Base-by-base conservation (phyloP, 2,329 filamentous ascomycete genomes). In the Clonostachys chloroleuca region DNA sequence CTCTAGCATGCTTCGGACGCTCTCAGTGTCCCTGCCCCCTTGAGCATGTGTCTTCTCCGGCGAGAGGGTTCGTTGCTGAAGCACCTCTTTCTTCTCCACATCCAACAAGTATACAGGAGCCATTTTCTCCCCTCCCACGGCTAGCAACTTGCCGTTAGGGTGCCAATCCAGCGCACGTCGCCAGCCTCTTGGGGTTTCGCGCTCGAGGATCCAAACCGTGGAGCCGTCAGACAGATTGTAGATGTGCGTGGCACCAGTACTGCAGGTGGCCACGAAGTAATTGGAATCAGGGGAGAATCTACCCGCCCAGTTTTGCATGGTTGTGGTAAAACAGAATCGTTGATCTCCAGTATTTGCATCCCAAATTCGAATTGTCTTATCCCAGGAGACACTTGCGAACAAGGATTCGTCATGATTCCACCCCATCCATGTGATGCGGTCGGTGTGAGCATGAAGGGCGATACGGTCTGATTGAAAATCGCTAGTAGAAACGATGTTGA, bases 141-240 rank as follows among this genome's bases (percentile, higher is more conserved):
- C 10, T 6, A 39, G 36, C 14, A 6, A n/a, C 36, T 39, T 39
- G 5, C 36, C 8, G 12, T 34, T 43, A 7, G 49, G 49, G 20
- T 48, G 46, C 49, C 49, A 48, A n/a, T 47, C 46, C n/a, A 50
- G 30, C 5, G 49, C 46, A 2, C 49, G 39, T 12, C 30, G 40
- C 46, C 46, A 48, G 3, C 18, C 17, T 6, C 20, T 9, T 2
- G 7, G 4, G 6, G 33, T 24, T 6, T 18, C 6, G 20, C 30
- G 40, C 34, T 20, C 5, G 24, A 40, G 35, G n/a, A 36, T 16
- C 49, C 49, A 50, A 13, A 46, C 12, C 7, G 13, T 12, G 9
- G 42, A 36, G 16, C 35, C 30, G 34, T 40, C 43, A 4, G 18
- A 10, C 12, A 50, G 30, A 7, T 24, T 24, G 24, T 46, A 47